These are phyloP conservation scores for Penicillium thymicola DNA, from an alignment of 2,329 filamentous ascomycete genomes.

Conservation along the genomic window DNA sequence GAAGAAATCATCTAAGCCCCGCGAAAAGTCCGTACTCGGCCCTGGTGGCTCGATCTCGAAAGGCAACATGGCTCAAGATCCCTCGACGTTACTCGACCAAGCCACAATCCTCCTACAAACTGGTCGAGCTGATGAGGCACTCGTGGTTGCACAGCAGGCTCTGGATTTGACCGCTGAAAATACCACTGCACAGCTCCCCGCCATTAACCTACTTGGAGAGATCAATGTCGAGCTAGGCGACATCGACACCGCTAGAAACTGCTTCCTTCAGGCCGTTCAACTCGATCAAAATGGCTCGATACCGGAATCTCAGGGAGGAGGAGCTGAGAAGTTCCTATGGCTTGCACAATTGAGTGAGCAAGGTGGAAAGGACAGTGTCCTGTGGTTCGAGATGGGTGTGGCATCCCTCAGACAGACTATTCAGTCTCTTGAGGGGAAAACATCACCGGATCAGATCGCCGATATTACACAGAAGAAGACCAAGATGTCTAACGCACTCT, in stretches of 20 bases:
- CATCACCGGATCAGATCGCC: constrained; percentile 36
- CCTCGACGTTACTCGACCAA: constrained; percentile 55
- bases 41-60: constrained; percentile 39
- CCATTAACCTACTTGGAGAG: constrained; percentile 74
- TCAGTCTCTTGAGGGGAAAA: constrained; percentile 56
- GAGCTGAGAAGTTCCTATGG: constrained; percentile 92
- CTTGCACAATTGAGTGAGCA: constrained; percentile 79
- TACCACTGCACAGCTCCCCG: constrained; percentile 48
- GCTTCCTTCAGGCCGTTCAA: constrained; percentile 69
- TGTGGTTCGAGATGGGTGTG: constrained; percentile 64
- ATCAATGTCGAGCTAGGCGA: constrained; percentile 81
- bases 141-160: constrained; percentile 53
- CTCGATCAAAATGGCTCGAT: constrained; percentile 73
- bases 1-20: constrained; percentile 43
- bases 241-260: constrained; percentile 66
- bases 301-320: constrained; percentile 70
- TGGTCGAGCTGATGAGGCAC: constrained; percentile 56
- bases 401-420: constrained; percentile 70
- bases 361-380: constrained; percentile 58
- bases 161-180: constrained; percentile 40
- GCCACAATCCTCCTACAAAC: constrained; percentile 57
- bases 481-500: constrained; percentile 87
- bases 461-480: constrained; percentile 67
- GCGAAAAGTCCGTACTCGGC: constrained; percentile 44
- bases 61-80: constrained; percentile 49